phyloP scores from a whole-genome alignment of 495 filamentous ascomycete species.

The Lindgomyces ingoldianus region DNA sequence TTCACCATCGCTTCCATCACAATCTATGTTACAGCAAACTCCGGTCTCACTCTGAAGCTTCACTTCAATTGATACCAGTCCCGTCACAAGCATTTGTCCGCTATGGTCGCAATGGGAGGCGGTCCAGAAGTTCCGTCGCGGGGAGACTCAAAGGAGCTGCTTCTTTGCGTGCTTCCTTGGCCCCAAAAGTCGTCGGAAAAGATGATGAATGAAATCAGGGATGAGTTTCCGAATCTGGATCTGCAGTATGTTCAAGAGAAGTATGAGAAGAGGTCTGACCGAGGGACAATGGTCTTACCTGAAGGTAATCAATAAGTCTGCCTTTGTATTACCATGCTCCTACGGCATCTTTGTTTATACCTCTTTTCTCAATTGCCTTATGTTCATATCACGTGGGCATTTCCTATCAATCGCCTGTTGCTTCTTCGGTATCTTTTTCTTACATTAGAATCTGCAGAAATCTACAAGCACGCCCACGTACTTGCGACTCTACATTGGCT shows the following conservation, averaged over 20 bases:
- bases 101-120: slow-evolving; percentile 31
- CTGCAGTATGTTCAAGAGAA: slow-evolving; percentile 25
- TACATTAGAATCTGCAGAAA: slow-evolving; percentile 40
- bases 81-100: neutral
- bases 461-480: slow-evolving; percentile 64
- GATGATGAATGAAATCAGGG: slow-evolving; percentile 15
- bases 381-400: neutral
- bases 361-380: neutral
- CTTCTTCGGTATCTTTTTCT: slow-evolving; percentile 3
- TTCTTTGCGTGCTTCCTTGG: slow-evolving; percentile 30
- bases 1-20: too few relatives aligned
- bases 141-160: slow-evolving; percentile 2
- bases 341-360: neutral
- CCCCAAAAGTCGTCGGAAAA: slow-evolving; percentile 6
- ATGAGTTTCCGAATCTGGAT: slow-evolving; percentile 32
- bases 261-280: neutral
- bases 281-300: slow-evolving; percentile 17
- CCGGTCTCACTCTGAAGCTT: neutral
- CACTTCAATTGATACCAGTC: neutral
- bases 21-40: too few relatives aligned
- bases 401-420: too few relatives aligned
- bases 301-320: slow-evolving; percentile 25
- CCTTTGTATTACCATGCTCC: neutral
- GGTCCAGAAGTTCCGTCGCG: slow-evolving; percentile 24
- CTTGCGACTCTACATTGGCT: slow-evolving; percentile 61